Evolutionary conservation across 768 basidiomycete species (phyloP), one percentile per base, ranked within the genome.

Genomic region (Pulveroboletus sp.): DNA sequence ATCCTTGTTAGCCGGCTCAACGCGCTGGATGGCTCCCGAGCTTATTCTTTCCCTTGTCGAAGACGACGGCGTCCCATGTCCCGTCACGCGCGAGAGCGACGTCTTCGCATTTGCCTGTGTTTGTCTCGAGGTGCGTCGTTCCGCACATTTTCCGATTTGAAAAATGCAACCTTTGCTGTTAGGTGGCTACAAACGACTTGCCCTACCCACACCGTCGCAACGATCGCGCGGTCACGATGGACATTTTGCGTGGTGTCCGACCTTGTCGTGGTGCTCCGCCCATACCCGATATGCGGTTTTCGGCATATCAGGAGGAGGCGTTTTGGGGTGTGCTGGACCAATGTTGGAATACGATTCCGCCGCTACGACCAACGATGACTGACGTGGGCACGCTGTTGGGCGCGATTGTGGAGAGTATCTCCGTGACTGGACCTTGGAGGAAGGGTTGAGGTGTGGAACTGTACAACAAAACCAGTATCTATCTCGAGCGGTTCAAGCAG

Each of bases 31-130:
- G 67, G 82, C 82, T 0, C 82, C 82, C 16, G 82, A 83, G 57
- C 60, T 83, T 36, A 67, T 83, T 13, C 56, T 73, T 29, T 72
- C 75, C 0, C 72, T 79, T 32, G 72, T 77, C 6, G 73, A 78
- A 36, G 80, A 82, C 45, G 65, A 69, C 24, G 71, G 64, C 1
- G 45, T 51, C 0, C 56, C 67, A 4, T 77, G 76, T 11, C 69
- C 72, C 0, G 74, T 81, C 47, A 76, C 80, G 14, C 77, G 72
- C 1, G 67, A 62, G 34, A 81, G 76, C 40, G 82, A 84, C 53
- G 78, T 82, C n/a, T 84, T 78, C 47, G 76, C 80, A 2, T 83
- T 80, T 60, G 79, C 70, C 1, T 80, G 75, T 17, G 74, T 83
- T 37, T 81, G 81, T 61, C 69, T 82, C 35, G 80, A 82, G 72